These are phyloP conservation scores for Reutealis trisperma DNA, from an alignment of 345 rosid genomes.

Conservation along the genomic window DNA sequence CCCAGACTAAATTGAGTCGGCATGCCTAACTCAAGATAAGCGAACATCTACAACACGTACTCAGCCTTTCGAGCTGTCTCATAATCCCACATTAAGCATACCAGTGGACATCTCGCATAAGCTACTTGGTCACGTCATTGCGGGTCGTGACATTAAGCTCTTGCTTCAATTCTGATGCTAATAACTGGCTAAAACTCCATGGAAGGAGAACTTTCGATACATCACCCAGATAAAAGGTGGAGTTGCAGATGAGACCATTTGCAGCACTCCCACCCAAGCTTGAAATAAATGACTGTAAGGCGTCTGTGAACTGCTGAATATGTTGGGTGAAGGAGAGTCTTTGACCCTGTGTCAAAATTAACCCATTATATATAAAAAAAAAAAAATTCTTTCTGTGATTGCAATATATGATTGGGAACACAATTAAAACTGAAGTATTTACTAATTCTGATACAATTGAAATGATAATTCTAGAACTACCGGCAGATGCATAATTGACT, in stretches of 20 bases:
- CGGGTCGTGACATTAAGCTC: constrained; percentile 81
- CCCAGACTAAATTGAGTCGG: too few relatives aligned
- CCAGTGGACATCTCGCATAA: too few relatives aligned
- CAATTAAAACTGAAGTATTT: constrained; percentile 4
- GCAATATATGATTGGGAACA: not conserved
- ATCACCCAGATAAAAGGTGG: constrained; percentile 68
- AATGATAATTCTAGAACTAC: constrained; percentile 71
- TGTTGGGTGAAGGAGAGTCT: constrained; percentile 79
- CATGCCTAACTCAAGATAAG: too few relatives aligned
- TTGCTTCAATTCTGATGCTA: constrained; percentile 59
- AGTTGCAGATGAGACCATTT: constrained; percentile 50
- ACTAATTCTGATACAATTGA: constrained; percentile 86
- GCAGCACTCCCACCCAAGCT: constrained; percentile 62
- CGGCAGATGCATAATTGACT: constrained; percentile 87
- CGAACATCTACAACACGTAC: too few relatives aligned
- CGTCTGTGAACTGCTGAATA: constrained; percentile 81
- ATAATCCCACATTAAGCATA: too few relatives aligned
- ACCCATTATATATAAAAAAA: too few relatives aligned
- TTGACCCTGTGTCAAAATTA: constrained; percentile 57
- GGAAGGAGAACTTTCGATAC: constrained; percentile 78
- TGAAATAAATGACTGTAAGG: constrained; percentile 69
- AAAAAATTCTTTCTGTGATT: not conserved
- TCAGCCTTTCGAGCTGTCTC: too few relatives aligned
- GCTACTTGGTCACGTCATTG: too few relatives aligned
- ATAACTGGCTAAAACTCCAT: constrained; percentile 82